Conservation (phyloP, 345 rosid genomes). For the Brassica carinata region DNA sequence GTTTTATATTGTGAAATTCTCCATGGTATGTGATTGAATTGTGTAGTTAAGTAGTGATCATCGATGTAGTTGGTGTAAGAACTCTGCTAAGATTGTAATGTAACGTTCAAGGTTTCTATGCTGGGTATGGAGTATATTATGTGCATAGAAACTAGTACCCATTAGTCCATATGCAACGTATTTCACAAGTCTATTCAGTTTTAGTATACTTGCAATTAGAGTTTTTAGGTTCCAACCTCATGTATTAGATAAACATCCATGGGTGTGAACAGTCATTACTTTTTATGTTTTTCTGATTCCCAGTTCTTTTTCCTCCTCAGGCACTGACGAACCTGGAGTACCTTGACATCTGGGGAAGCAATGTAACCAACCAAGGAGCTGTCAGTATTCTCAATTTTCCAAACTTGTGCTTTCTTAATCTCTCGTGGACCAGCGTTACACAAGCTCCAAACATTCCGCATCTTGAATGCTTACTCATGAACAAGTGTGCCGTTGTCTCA, state of each 20-base stretch:
- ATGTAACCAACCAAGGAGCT: conserved; percentile 67
- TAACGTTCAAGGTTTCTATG: background rate
- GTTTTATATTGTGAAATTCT: background rate
- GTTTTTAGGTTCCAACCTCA: conserved; percentile 1
- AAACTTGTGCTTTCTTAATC: conserved; percentile 67
- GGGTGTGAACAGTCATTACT: background rate
- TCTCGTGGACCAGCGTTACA: conserved; percentile 78
- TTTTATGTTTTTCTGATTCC: background rate
- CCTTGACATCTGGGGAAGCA: conserved; percentile 94
- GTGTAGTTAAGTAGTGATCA: background rate
- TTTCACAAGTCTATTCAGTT: background rate
- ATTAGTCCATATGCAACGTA: background rate
- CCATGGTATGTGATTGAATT: conserved; percentile 1
- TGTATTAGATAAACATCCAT: background rate
- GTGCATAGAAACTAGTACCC: background rate
- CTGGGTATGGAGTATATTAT: background rate
- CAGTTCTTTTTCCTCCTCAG: conserved; percentile 41
- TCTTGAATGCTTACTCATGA: conserved; percentile 79
- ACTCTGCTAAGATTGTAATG: background rate
- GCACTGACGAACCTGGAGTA: conserved; percentile 67
- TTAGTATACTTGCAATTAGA: background rate
- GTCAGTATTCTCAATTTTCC: conserved; percentile 52
- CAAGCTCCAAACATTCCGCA: conserved; percentile 59
- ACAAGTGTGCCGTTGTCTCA: conserved; percentile 65
- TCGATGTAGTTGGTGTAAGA: background rate